Evolutionary conservation across 495 filamentous ascomycete species (phyloP), one percentile per base, ranked within the genome.

Genomic region (Chlorociboria aeruginascens): DNA sequence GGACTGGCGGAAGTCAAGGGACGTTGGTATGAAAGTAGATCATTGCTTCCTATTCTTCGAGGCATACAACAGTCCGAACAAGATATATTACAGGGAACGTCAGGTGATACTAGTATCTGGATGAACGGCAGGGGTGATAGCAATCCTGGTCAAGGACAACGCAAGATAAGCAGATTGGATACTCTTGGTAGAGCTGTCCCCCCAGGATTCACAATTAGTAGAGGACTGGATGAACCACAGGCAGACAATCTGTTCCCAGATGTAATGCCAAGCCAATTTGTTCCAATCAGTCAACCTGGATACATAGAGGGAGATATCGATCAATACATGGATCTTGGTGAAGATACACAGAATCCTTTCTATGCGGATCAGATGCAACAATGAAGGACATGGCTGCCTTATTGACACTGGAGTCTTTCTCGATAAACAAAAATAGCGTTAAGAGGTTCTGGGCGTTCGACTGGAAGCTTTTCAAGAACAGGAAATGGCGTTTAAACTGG

Each of bases 21-120:
- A 6, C 66, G 78, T 11, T 82, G 78, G 78, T 82, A 82, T 58
- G 78, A 81, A 52, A 70, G 69, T 3, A 67, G 65, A 41, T 52
- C 72, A 3, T 56, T 80, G 3, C 65, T 76, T 8, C 72, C 73
- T 0, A 69, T 73, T 44, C 54, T 78, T 3, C 64, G 67, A 20
- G 65, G 61, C 13, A 45, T 37, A 8, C 53, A 50, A 0, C 54
- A 61, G 7, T 77, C 68, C 58, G 47, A 61, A 1, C 44, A 61
- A 6, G 58, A 64, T 28, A 46, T 69, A 6, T 51, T 58, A 7
- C 57, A 55, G 16, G 68, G 69, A 31, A 62, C 67, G 16, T 61
- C 70, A 13, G 49, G 40, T 7, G 71, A 76, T 41, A 63, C 61
- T 8, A 63, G 69, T n/a, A 40, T 61, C 1, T 70, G 63, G 62